These are phyloP conservation scores for Fusarium virguliforme DNA, from an alignment of 2,329 filamentous ascomycete genomes.

Conservation along the genomic window DNA sequence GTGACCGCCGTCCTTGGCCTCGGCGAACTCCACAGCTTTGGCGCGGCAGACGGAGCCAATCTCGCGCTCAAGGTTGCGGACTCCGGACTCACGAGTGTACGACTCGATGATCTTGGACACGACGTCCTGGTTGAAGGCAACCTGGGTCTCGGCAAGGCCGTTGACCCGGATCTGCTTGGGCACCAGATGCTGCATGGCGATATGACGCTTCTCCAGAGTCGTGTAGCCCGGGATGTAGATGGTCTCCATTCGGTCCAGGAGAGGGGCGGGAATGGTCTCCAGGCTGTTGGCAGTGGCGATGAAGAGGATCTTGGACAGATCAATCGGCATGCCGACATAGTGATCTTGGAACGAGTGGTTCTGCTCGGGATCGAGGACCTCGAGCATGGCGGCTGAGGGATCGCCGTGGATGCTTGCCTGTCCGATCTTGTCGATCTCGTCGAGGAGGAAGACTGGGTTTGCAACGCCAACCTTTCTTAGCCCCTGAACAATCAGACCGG, in stretches of 20 bases:
- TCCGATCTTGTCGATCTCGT: constrained; percentile 98
- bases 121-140: constrained; percentile 85
- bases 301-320: constrained; percentile 96
- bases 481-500: constrained; percentile 92
- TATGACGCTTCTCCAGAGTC: constrained; percentile 95
- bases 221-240: constrained; percentile 96
- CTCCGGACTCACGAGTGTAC: constrained; percentile 96
- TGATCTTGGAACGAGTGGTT: constrained; percentile 96
- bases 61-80: constrained; percentile 96
- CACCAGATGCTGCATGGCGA: constrained; percentile 92
- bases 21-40: constrained; percentile 95
- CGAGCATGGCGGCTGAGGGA: constrained; percentile 96
- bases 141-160: constrained; percentile 82
- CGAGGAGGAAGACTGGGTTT: constrained; percentile 94
- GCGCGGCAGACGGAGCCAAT: constrained; percentile 94
- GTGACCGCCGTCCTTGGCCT: constrained; percentile 83
- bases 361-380: constrained; percentile 97
- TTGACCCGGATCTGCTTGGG: constrained; percentile 96
- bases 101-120: constrained; percentile 96
- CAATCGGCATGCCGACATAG: constrained; percentile 95
- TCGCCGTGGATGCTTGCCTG: constrained; percentile 94
- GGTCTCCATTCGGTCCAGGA: constrained; percentile 97
- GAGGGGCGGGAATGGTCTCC: constrained; percentile 93
- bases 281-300: constrained; percentile 97
- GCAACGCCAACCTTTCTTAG: constrained; percentile 95